phyloP scores from a whole-genome alignment of 169 alveolate species.

The Neospora caninum region DNA sequence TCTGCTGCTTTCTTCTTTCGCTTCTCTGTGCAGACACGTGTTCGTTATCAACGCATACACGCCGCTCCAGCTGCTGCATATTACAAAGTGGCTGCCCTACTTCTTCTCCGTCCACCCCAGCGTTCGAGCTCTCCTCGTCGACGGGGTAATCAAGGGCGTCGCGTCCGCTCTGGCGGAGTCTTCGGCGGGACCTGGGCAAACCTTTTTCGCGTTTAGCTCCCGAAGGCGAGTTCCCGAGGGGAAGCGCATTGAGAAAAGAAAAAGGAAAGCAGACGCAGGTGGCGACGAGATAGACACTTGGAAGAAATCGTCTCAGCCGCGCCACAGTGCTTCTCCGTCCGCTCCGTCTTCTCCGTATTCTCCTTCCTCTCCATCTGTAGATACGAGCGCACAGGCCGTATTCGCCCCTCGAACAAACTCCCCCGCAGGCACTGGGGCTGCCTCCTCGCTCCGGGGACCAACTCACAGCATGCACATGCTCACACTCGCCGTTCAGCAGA shows the following conservation, averaged over 20 bases:
- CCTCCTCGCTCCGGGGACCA: neutral
- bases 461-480: neutral
- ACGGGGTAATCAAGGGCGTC: neutral
- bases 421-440: neutral
- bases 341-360: no score
- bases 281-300: neutral
- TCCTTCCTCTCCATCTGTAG: no score
- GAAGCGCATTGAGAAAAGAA: neutral
- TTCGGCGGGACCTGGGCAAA: neutral
- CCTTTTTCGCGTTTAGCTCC: neutral
- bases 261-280: neutral
- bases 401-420: neutral
- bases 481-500: constrained; percentile 31
- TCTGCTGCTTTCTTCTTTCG: neutral
- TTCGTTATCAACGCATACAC: neutral
- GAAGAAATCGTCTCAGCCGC: neutral
- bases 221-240: neutral
- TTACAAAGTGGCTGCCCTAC: neutral
- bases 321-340: no score
- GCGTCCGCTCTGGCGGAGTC: neutral
- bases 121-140: constrained; percentile 12
- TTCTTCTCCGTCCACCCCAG: neutral
- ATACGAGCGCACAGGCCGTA: no score
- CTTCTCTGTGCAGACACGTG: neutral
- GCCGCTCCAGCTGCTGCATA: constrained; percentile 40